Conservation (phyloP, 2,329 filamentous ascomycete species). For the Bipolaris cookei region DNA sequence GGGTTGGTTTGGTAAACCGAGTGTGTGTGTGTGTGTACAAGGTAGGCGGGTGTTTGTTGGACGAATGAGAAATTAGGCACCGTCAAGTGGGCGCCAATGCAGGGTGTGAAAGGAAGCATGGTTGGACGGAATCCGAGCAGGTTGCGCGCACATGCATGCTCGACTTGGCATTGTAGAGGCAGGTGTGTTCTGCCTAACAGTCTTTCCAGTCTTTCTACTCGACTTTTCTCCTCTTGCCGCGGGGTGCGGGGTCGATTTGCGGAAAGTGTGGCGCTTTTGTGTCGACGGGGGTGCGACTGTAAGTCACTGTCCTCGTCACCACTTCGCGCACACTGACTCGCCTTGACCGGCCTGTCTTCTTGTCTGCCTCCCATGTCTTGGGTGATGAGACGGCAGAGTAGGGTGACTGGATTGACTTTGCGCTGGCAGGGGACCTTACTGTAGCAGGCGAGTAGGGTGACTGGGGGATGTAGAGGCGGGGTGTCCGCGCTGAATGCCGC, state of each 20-base stretch:
- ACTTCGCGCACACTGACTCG: conserved; percentile 81
- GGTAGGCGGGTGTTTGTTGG: conserved; percentile 8
- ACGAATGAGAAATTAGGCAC: conserved; percentile 23
- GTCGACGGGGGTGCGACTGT: conserved; percentile 65
- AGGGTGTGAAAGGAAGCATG: conserved; percentile 20
- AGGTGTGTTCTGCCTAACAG: conserved; percentile 25
- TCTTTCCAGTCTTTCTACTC: conserved; percentile 47
- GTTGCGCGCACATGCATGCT: conserved; percentile 36
- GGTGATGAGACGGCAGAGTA: conserved; percentile 73
- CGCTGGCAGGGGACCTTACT: conserved; percentile 72
- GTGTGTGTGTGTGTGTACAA: background rate
- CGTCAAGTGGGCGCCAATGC: conserved; percentile 28
- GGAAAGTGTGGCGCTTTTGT: conserved; percentile 51
- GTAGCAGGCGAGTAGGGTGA: conserved; percentile 71
- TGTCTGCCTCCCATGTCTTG: conserved; percentile 78
- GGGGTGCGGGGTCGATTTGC: conserved; percentile 86
- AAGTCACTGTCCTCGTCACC: conserved; percentile 91
- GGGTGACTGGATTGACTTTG: conserved; percentile 64
- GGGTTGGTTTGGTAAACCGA: background rate
- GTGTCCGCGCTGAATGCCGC: conserved; percentile 65
- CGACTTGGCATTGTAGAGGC: conserved; percentile 18
- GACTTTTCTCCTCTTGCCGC: conserved; percentile 87
- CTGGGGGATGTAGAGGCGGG: conserved; percentile 74
- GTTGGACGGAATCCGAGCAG: conserved; percentile 28
- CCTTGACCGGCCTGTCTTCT: conserved; percentile 66